These are phyloP conservation scores for Mycena epipterygia DNA, from an alignment of 768 basidiomycete species.

Conservation along the genomic window DNA sequence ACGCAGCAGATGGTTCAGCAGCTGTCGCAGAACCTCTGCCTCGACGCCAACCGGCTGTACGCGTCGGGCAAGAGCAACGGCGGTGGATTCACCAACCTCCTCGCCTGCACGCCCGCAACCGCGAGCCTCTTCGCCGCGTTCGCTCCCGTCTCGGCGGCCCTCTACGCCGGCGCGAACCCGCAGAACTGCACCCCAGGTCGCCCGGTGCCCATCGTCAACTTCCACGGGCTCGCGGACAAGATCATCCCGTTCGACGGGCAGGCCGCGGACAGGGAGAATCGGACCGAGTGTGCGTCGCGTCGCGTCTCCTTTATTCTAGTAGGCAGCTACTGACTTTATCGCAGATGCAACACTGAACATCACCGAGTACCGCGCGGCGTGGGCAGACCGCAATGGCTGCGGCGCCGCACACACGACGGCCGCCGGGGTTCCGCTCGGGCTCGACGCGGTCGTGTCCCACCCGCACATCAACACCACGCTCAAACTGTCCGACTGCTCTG, in stretches of 20 bases:
- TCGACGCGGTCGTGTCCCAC: constrained; percentile 27
- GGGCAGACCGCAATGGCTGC: constrained; percentile 35
- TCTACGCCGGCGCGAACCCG: constrained; percentile 34
- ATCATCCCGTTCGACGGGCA: constrained; percentile 25
- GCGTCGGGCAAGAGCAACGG: constrained; percentile 36
- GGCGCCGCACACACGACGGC: neutral
- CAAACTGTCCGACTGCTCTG: constrained; percentile 28
- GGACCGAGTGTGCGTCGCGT: constrained; percentile 28
- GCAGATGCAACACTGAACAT: constrained; percentile 36
- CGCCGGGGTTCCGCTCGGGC: neutral
- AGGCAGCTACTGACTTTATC: too few relatives aligned
- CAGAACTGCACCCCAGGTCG: constrained; percentile 30
- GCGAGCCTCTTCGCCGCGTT: constrained; percentile 34
- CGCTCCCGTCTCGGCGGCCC: constrained; percentile 32
- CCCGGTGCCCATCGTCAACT: constrained; percentile 32
- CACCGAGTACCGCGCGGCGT: constrained; percentile 30
- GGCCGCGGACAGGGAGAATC: neutral
- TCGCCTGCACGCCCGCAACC: constrained; percentile 33
- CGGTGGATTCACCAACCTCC: constrained; percentile 35
- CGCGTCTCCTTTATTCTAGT: neutral
- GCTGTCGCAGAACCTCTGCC: constrained; percentile 33
- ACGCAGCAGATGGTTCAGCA: constrained; percentile 27
- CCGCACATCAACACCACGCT: constrained; percentile 34
- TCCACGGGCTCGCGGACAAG: constrained; percentile 31
- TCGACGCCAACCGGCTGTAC: constrained; percentile 35